Evolutionary conservation across 192 early-diverging fungal species (phyloP), one percentile per base, ranked within the genome.

Genomic region (Linnemannia schmuckeri): DNA sequence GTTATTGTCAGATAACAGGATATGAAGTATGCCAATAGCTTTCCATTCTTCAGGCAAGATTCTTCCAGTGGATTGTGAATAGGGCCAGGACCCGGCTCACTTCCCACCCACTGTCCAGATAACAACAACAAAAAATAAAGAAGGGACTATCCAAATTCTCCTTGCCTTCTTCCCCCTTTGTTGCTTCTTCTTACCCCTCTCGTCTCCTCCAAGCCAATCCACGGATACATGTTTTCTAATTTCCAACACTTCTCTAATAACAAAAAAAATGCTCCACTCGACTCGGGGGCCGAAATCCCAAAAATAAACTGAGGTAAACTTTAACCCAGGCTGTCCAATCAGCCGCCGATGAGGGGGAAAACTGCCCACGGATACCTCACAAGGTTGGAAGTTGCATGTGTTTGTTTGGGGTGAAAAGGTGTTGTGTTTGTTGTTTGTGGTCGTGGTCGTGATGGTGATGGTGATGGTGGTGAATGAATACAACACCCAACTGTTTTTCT

Each of bases 241-340:
- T 66, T 66, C 0, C 61, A 66, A 66, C 27, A 27, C 6, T 1
- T 24, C 1, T 24, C 24, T 5, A 61, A 61, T 18, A 61, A 61
- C 5, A 63, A 63, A 13, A 63, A 63, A 63, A 33, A 27, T 66
- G 27, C 61, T 63, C 30, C 61, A 63, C 61, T 66, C 61, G 61
- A 66, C 61, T 66, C 61, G 61, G 61, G 61, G 61, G 61, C 61
- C 61, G 61, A 66, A 61, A 66, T 66, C 61, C 61, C 61, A 66
- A 66, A 66, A 66, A 66, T 66, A 66, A 66, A 9, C n/a, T 30
- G 18, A 52, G 49, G 49, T 33, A 66, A 66, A 66, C 61, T 66
- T 33, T 66, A 66, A 66, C 61, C 55, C 27, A 15, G 13, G 27
- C 27, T 66, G 61, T 15, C 61, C 61, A 66, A 66, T 66, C 30